Percentiles rank a stretch among this genome's conserved stretches.
These are phyloP conservation scores for Ophiocordyceps sinensis DNA, from an alignment of 2,329 filamentous ascomycete species.

Conservation along the genomic window DNA sequence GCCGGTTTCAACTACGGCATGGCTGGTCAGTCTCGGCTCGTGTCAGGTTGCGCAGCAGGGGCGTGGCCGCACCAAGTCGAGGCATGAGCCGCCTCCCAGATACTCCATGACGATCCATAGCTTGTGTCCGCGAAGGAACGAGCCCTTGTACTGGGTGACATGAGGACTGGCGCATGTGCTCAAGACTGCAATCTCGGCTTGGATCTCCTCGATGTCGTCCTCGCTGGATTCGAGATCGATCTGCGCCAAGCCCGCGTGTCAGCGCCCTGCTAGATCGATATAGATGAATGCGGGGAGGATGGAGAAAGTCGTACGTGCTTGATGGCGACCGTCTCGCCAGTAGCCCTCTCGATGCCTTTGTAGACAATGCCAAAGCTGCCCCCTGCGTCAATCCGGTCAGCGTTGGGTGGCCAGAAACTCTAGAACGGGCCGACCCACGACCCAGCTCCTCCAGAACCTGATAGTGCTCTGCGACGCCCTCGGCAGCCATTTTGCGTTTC, in stretches of 20 bases:
- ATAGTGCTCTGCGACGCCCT: conserved; percentile 70
- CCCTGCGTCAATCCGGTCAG: conserved; percentile 35
- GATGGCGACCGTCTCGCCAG: conserved; percentile 87
- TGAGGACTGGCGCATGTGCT: conserved; percentile 89
- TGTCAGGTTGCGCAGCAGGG: background rate
- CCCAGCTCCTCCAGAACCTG: conserved; percentile 93
- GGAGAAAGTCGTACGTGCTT: conserved; percentile 58
- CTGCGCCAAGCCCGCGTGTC: conserved; percentile 27
- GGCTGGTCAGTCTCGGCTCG: conserved; percentile 14
- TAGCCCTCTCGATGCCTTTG: conserved; percentile 83
- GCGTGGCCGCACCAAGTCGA: conserved; percentile 58
- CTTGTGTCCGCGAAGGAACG: conserved; percentile 90
- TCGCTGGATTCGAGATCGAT: conserved; percentile 98
- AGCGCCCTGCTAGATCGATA: background rate
- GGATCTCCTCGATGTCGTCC: conserved; percentile 96
- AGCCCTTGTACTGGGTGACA: conserved; percentile 92
- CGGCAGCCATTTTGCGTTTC: conserved; percentile 36
- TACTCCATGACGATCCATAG: conserved; percentile 99
- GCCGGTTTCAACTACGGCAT: conserved; percentile 69
- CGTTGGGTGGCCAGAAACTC: background rate
- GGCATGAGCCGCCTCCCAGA: conserved; percentile 83
- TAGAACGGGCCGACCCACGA: conserved; percentile 44
- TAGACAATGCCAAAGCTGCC: conserved; percentile 95
- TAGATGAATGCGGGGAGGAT: conserved; percentile 2
- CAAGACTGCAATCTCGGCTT: conserved; percentile 89